Conservation (phyloP, 805 yeast species). For the Blastobotrys parvus region DNA sequence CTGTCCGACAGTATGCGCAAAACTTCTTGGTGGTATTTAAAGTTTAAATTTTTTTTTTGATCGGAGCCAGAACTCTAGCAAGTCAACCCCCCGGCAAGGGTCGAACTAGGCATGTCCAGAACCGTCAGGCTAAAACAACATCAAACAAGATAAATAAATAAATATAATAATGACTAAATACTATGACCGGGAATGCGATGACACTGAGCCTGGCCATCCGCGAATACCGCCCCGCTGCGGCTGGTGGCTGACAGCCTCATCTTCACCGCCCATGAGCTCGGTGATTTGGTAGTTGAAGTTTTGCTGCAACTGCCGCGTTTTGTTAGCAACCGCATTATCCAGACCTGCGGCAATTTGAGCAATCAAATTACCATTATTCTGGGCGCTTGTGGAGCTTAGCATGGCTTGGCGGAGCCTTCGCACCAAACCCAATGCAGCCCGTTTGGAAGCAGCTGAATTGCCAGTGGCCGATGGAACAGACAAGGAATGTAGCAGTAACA, state of each 20-base stretch:
- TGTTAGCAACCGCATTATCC: slow-evolving; percentile 6
- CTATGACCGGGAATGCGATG: slow-evolving; percentile 6
- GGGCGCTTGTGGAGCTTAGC: not conserved
- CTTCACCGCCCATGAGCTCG: slow-evolving; percentile 1
- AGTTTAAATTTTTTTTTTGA: no score
- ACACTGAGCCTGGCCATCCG: slow-evolving; percentile 17
- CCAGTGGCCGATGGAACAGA: slow-evolving; percentile 9
- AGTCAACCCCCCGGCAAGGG: no score
- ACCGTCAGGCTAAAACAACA: no score
- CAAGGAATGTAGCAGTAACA: slow-evolving; percentile 34
- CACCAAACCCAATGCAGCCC: slow-evolving; percentile 9
- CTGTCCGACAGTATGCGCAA: no score
- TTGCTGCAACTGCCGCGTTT: slow-evolving; percentile 4
- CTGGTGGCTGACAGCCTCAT: slow-evolving; percentile 1
- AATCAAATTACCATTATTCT: slow-evolving; percentile 4
- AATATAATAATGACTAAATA: not conserved
- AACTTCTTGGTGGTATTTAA: no score
- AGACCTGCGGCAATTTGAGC: slow-evolving; percentile 7
- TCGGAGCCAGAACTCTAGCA: no score
- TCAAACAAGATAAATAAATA: not conserved
- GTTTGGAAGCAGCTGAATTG: slow-evolving; percentile 3
- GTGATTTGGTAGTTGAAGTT: not conserved
- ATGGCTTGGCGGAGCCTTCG: slow-evolving; percentile 8
- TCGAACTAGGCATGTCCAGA: no score
- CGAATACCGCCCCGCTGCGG: slow-evolving; percentile 4